A percentile compares a stretch with the other conserved stretches of the same genome.
Evolutionary conservation across 208 protist genomes (phyloP).

Genomic region (Willaertia magna): DNA sequence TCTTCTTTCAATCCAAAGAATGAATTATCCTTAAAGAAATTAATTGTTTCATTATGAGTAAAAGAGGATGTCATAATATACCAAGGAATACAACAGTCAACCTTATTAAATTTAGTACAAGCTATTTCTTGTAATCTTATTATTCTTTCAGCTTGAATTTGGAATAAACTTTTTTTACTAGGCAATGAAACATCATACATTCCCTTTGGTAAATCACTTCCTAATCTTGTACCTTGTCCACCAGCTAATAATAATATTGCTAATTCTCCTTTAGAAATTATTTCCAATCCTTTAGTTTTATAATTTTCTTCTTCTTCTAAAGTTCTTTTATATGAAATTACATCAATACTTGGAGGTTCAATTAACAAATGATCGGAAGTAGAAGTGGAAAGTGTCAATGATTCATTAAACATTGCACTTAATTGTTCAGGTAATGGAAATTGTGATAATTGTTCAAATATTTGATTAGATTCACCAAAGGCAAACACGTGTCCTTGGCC

Average conservation of each 20-base stretch:
- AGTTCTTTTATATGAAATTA: neutral
- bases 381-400: neutral
- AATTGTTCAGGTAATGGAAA: neutral
- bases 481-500: neutral
- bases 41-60: constrained; percentile 68
- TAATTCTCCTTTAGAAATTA: constrained; percentile 60
- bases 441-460: neutral
- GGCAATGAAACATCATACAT: constrained; percentile 60
- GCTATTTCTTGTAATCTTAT: neutral
- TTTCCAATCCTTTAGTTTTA: constrained; percentile 39
- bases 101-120: neutral
- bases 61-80: constrained; percentile 91
- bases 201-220: constrained; percentile 85
- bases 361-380: neutral
- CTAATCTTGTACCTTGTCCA: constrained; percentile 93
- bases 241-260: constrained; percentile 89
- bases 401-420: neutral
- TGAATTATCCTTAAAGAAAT: constrained; percentile 73
- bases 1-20: constrained; percentile 81
- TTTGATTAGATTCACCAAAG: neutral
- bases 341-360: neutral
- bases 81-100: constrained; percentile 30
- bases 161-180: constrained; percentile 85
- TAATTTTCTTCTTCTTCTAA: neutral
- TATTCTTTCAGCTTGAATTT: constrained; percentile 82